Evolutionary conservation across 2,329 filamentous ascomycete genomes (phyloP).

Genomic region (Dissoconium aciculare): DNA sequence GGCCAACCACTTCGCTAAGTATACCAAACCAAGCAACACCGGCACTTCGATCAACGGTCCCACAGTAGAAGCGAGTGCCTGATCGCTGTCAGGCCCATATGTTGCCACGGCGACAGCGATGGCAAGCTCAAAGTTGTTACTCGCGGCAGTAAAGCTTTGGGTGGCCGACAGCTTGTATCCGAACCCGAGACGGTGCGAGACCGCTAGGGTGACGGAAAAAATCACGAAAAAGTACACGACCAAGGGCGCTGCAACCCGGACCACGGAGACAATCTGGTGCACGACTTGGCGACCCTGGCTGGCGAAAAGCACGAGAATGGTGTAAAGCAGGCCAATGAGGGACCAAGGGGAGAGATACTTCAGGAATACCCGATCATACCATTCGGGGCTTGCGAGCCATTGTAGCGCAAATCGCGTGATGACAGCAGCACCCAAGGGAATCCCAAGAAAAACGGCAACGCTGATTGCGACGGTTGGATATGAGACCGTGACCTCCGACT

Average conservation of each 20-base stretch:
- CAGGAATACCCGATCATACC: constrained; percentile 59
- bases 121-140: constrained; percentile 85
- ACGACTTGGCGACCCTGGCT: constrained; percentile 65
- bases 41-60: constrained; percentile 79
- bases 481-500: constrained; percentile 24
- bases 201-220: constrained; percentile 53
- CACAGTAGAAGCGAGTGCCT: constrained; percentile 70
- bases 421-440: constrained; percentile 65
- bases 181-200: constrained; percentile 53
- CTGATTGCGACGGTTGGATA: constrained; percentile 49
- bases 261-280: constrained; percentile 67
- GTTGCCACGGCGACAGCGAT: constrained; percentile 77
- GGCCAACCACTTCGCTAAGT: constrained; percentile 49
- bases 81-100: constrained; percentile 61
- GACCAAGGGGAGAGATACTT: constrained; percentile 56
- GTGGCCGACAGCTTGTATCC: constrained; percentile 53
- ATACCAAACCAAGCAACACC: constrained; percentile 62
- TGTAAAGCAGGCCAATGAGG: constrained; percentile 71
- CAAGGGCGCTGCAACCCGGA: constrained; percentile 66
- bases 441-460: constrained; percentile 69
- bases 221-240: constrained; percentile 60
- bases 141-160: constrained; percentile 77
- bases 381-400: constrained; percentile 37
- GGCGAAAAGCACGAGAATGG: constrained; percentile 72
- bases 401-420: constrained; percentile 55